Evolutionary conservation across 805 yeast genomes (phyloP), one percentile per base, ranked within the genome.

Genomic region (Candida tammaniensis): DNA sequence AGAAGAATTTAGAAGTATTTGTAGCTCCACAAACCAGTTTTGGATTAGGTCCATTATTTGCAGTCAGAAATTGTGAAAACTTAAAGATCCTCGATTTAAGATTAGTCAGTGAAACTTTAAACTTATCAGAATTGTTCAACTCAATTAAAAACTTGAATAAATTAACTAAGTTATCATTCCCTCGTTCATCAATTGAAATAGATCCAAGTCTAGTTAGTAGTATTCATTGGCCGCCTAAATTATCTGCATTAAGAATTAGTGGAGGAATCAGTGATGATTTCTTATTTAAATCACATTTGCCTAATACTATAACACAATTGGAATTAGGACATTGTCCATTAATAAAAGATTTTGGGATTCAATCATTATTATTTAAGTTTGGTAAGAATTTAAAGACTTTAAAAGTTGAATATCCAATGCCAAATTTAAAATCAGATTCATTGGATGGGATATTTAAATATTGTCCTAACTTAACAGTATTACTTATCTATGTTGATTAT

Each of bases 21-120:
- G 74, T 84, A 6, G 96, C 98, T 0, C 96, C 98, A 3, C 98
- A 91, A 54, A 82, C 97, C 20, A 83, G 94, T 61, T 91, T 93
- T 64, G 98, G 98, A 0, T 73, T 80, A 31, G 84, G 95, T 2
- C 97, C 98, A 1, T 61, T 91, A 45, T 74, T 86, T n/a, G 80
- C 94, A 32, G 66, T 93, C 28, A 74, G 85, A 38, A 67, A 80
- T 27, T 93, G 98, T 55, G 62, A 62, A 15, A 68, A 72, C 18
- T 61, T 91, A 37, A 68, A 68, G 42, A 73, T 77, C 2, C 63
- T 91, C 23, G 97, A 91, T 54, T 60, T 91, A 40, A 76, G 95
- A 9, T 65, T 88, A 16, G 97, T 91, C 3, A 84, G 95, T 3
- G 98, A 89, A 58, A 86, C 95, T 0, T 84, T 93, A 5, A 89